Evolutionary conservation across 805 yeast genomes (phyloP).

Genomic region (Wickerhamomyces chambardii): DNA sequence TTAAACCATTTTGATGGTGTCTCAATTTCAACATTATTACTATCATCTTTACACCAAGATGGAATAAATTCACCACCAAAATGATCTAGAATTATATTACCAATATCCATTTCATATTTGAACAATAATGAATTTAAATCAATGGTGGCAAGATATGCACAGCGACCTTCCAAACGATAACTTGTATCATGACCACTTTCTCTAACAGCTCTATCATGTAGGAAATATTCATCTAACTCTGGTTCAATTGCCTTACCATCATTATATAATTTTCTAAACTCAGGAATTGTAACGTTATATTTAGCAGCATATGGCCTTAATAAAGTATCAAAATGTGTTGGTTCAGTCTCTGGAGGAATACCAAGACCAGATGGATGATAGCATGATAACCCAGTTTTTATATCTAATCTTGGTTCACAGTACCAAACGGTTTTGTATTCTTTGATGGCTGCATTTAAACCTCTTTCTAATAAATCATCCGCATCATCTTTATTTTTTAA

Average conservation of each 20-base stretch:
- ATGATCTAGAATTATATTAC: slow-evolving; percentile 43
- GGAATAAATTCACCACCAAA: slow-evolving; percentile 42
- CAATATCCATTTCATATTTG: slow-evolving; percentile 86
- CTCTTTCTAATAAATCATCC: slow-evolving; percentile 54
- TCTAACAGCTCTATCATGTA: slow-evolving; percentile 91
- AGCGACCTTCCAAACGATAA: slow-evolving; percentile 80
- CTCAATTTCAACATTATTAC: slow-evolving; percentile 33
- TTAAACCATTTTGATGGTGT: slow-evolving; percentile 50
- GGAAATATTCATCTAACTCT: slow-evolving; percentile 75
- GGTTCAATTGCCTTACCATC: slow-evolving; percentile 61
- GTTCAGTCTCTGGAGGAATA: slow-evolving; percentile 95
- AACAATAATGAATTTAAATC: slow-evolving; percentile 81
- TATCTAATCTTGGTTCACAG: slow-evolving; percentile 63
- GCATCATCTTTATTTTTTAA: slow-evolving; percentile 38
- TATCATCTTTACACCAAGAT: too few relatives aligned
- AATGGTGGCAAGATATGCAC: slow-evolving; percentile 85
- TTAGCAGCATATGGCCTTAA: slow-evolving; percentile 62
- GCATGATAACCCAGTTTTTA: slow-evolving; percentile 70
- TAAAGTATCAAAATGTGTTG: slow-evolving; percentile 74
- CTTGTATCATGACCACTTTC: slow-evolving; percentile 97
- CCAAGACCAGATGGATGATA: slow-evolving; percentile 89
- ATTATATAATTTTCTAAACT: slow-evolving; percentile 66
- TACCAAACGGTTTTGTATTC: slow-evolving; percentile 85
- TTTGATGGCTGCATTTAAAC: slow-evolving; percentile 71
- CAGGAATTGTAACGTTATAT: slow-evolving; percentile 44